Evolutionary conservation across 129 eudicot species (phyloP).

Genomic region (Dittrichia graveolens): DNA sequence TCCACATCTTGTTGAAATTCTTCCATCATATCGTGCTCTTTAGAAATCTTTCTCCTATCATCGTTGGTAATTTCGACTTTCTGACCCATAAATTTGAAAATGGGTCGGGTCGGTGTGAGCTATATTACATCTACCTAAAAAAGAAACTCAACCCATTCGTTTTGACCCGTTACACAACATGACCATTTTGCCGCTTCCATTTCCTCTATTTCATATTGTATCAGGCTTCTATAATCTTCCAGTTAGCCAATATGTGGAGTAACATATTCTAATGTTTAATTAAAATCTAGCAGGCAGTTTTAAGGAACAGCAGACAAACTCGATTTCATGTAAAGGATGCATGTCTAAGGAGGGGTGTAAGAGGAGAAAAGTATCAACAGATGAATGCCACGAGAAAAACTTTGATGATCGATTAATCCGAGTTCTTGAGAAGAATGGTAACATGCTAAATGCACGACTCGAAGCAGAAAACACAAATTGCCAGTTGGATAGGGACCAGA

Average conservation of each 20-base stretch:
- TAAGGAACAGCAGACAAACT: conserved; percentile 44
- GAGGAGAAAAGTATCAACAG: conserved; percentile 50
- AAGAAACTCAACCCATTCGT: background rate
- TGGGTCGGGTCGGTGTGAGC: background rate
- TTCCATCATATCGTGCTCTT: background rate
- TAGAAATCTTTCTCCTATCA: background rate
- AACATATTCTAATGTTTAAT: background rate
- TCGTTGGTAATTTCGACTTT: too few relatives aligned
- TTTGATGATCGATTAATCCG: conserved; percentile 43
- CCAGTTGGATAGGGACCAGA: conserved; percentile 59
- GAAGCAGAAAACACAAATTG: conserved; percentile 56
- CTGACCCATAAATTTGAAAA: conserved; percentile 5
- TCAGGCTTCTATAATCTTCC: background rate
- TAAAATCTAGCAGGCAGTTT: conserved; percentile 33
- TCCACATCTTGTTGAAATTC: background rate
- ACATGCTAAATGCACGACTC: conserved; percentile 46
- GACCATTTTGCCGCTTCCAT: background rate
- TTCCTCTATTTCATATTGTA: background rate
- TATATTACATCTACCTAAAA: background rate
- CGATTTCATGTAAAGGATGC: conserved; percentile 37
- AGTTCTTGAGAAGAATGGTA: conserved; percentile 56
- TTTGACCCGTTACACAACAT: background rate
- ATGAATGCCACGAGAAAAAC: conserved; percentile 34
- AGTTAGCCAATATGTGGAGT: background rate
- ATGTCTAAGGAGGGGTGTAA: conserved; percentile 53